phyloP scores from a whole-genome alignment of 495 filamentous ascomycete genomes.

The Tetracladium setigerum region DNA sequence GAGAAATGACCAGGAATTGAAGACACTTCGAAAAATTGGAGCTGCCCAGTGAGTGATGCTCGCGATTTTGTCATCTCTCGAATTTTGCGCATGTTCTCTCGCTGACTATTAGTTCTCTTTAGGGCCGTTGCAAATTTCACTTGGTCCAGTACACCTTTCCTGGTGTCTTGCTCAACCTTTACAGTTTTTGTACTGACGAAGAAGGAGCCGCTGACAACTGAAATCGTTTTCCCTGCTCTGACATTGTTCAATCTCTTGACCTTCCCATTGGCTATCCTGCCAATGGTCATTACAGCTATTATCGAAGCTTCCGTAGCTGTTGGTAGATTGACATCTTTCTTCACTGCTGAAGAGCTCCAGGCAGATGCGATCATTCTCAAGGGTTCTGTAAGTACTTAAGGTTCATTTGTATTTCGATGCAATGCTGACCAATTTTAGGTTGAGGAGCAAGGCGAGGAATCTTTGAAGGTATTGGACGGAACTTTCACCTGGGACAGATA shows the following conservation, averaged over 20 bases:
- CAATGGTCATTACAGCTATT: conserved; percentile 95
- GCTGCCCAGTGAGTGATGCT: conserved; percentile 55
- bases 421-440: conserved; percentile 25
- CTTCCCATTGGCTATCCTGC: conserved; percentile 89
- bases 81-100: too few species aligned
- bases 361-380: conserved; percentile 66
- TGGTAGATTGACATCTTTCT: conserved; percentile 74
- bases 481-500: conserved; percentile 94
- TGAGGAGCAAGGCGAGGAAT: conserved; percentile 70
- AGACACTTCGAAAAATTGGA: conserved; percentile 93
- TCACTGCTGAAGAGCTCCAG: conserved; percentile 87
- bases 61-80: too few species aligned
- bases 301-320: conserved; percentile 95
- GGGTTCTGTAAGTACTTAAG: conserved; percentile 31
- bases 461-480: conserved; percentile 72
- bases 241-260: conserved; percentile 90
- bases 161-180: conserved; percentile 96
- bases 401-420: too few species aligned
- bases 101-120: too few species aligned
- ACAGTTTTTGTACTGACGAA: conserved; percentile 84
- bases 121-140: conserved; percentile 84
- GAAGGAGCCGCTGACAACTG: conserved; percentile 75
- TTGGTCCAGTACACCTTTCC: conserved; percentile 98
- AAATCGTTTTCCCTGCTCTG: conserved; percentile 92
- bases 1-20: conserved; percentile 89